phyloP scores from a whole-genome alignment of 352 stramenopile genomes.

The Halophytophthora polymorphica region DNA sequence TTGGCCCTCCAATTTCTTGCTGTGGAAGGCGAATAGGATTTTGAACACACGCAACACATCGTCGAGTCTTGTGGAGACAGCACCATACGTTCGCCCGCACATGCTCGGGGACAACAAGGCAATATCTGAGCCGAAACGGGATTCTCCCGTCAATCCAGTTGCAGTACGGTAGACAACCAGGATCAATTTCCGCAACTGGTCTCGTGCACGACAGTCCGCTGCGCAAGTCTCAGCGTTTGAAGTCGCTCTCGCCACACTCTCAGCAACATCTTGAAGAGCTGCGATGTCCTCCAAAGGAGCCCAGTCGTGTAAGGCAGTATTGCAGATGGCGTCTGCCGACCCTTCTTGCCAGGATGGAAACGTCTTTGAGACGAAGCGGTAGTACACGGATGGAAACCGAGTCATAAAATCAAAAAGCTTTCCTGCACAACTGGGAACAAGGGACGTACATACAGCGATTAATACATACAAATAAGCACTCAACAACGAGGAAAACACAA shows the following conservation, averaged over 20 bases:
- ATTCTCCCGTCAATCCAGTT: slow-evolving; percentile 6
- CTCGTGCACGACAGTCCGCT: slow-evolving; percentile 3
- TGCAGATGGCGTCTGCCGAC: slow-evolving; percentile 35
- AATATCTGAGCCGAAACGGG: not conserved
- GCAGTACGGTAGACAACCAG: slow-evolving; percentile 15
- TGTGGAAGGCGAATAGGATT: slow-evolving; percentile 43
- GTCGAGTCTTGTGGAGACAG: slow-evolving; percentile 37
- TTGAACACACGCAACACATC: slow-evolving; percentile 47
- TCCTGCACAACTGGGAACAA: slow-evolving; percentile 16
- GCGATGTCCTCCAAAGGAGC: slow-evolving; percentile 1
- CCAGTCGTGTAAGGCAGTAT: slow-evolving; percentile 26
- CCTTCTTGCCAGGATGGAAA: slow-evolving; percentile 35
- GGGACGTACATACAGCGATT: not conserved
- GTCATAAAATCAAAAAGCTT: slow-evolving; percentile 39
- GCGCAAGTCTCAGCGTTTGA: not conserved
- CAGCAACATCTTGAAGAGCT: not conserved
- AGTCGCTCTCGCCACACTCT: not conserved
- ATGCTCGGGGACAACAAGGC: slow-evolving; percentile 5
- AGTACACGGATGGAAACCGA: slow-evolving; percentile 41
- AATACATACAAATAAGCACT: not conserved
- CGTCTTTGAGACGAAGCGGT: slow-evolving; percentile 39
- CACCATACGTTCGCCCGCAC: slow-evolving; percentile 17
- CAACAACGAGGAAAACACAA: too few species aligned
- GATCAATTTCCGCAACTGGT: slow-evolving; percentile 20
- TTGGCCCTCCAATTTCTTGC: slow-evolving; percentile 24